Evolutionary conservation across 257 asterid genomes (phyloP).

Genomic region (Rhazya stricta): DNA sequence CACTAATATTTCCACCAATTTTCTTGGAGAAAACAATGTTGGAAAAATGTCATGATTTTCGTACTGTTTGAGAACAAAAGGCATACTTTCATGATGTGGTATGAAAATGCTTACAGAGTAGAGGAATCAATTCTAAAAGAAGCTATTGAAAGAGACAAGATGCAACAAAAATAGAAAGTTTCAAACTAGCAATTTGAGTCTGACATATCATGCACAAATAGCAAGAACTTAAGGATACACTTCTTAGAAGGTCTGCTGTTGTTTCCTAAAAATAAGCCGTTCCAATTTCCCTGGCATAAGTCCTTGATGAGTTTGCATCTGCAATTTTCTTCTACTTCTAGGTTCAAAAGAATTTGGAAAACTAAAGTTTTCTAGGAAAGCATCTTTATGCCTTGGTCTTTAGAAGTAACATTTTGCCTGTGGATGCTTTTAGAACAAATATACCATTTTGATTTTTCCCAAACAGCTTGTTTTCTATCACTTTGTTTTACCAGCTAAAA

Average conservation of each 20-base stretch:
- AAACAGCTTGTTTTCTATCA: background rate
- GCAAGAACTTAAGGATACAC: background rate
- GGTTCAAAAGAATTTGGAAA: background rate
- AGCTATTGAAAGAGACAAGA: background rate
- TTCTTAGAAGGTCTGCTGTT: background rate
- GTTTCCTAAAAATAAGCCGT: background rate
- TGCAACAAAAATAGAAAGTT: background rate
- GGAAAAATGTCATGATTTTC: background rate
- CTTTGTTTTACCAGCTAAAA: background rate
- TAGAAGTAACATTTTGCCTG: background rate
- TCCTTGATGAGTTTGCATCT: background rate
- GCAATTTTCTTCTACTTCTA: background rate
- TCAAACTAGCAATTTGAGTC: background rate
- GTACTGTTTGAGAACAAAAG: background rate
- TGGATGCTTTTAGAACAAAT: background rate
- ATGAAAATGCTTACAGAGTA: background rate
- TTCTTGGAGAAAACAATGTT: background rate
- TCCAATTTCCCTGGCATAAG: background rate
- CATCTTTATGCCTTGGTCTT: background rate
- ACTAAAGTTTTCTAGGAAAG: background rate
- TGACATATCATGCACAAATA: background rate
- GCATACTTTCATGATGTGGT: background rate
- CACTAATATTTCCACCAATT: background rate
- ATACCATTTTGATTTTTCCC: background rate
- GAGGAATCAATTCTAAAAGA: background rate